Evolutionary conservation across 257 asterid genomes (phyloP).

Genomic region (Solanum pennellii): DNA sequence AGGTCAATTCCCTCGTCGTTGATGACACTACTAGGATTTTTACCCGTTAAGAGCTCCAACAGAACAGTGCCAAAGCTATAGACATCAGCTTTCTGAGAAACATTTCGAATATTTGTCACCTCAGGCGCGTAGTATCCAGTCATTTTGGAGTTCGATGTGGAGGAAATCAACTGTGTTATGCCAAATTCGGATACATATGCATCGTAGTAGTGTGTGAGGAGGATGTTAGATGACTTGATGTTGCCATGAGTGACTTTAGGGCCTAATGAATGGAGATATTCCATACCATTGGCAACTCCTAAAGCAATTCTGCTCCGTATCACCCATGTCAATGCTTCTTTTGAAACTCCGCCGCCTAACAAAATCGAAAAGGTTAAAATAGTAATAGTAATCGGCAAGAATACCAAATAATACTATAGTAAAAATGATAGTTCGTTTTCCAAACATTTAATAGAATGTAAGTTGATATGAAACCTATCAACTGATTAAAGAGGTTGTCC

Average conservation of each 20-base stretch:
- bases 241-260: constrained; percentile 38
- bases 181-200: constrained; percentile 33
- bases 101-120: constrained; percentile 14
- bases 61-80: constrained; percentile 43
- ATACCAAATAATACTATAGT: background rate
- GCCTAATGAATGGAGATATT: constrained; percentile 37
- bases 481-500: no score
- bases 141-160: background rate
- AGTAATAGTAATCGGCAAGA: background rate
- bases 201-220: constrained; percentile 23
- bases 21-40: constrained; percentile 14
- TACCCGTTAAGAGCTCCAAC: constrained; percentile 36
- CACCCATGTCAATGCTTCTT: constrained; percentile 21
- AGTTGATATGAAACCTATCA: no score
- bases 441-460: background rate
- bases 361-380: background rate
- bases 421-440: background rate
- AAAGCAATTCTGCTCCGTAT: constrained; percentile 26
- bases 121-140: constrained; percentile 48
- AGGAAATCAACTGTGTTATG: constrained; percentile 29
- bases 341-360: constrained; percentile 7
- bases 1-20: constrained; percentile 32
- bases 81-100: constrained; percentile 36
- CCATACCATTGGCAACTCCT: constrained; percentile 30
- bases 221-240: constrained; percentile 48